These are phyloP conservation scores for Straminergon stramineum DNA, from an alignment of 225 moss, liverwort and hornwort species.

Conservation along the genomic window DNA sequence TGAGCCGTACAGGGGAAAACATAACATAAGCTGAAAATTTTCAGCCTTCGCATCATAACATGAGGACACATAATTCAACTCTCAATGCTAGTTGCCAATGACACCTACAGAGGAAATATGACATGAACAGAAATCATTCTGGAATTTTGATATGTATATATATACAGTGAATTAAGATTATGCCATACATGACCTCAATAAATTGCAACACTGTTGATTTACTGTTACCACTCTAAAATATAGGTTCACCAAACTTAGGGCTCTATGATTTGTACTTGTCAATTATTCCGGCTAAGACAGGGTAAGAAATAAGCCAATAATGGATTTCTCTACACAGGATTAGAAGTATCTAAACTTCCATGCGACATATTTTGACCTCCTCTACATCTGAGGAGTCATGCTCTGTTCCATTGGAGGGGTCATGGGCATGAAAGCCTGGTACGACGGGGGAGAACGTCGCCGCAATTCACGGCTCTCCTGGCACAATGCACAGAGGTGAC, in stretches of 20 bases:
- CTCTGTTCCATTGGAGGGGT: slow-evolving; percentile 55
- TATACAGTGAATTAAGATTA: neutral
- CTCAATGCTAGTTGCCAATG: neutral
- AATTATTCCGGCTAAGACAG: neutral
- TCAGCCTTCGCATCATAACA: neutral
- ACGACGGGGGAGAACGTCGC: slow-evolving; percentile 51
- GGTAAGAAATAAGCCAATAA: neutral
- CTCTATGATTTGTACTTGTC: neutral
- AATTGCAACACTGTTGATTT: neutral
- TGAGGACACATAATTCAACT: neutral
- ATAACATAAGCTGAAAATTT: neutral
- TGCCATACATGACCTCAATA: neutral
- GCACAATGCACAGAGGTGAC: slow-evolving; percentile 64
- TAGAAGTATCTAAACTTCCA: neutral
- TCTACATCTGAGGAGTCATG: slow-evolving; percentile 37
- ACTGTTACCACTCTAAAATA: neutral
- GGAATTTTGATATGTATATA: neutral
- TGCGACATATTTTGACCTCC: neutral
- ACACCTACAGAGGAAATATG: neutral
- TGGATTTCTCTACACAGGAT: neutral
- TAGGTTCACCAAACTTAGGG: neutral
- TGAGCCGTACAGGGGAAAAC: too few species aligned
- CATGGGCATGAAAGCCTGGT: slow-evolving; percentile 46
- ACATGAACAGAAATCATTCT: neutral
- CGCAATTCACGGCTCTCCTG: slow-evolving; percentile 94